Conservation (phyloP, 345 rosid genomes). For the Melaleuca alternifolia region DNA sequence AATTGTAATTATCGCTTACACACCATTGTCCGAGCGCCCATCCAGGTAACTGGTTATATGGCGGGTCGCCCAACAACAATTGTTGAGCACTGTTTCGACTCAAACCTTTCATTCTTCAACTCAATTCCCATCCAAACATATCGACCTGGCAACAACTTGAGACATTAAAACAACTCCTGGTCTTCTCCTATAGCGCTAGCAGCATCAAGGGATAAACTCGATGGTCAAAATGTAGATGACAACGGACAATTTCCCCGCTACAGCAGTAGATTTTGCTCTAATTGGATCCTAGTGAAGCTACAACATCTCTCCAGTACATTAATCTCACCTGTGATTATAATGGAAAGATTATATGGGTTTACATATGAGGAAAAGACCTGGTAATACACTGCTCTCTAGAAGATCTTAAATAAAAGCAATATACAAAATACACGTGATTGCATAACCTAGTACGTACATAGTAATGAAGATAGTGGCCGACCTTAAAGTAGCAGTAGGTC, state of each 20-base stretch:
- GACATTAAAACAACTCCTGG: neutral
- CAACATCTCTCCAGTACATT: neutral
- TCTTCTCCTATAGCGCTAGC: neutral
- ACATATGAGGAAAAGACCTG: neutral
- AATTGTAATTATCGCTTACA: too few relatives aligned
- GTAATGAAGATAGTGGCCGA: neutral
- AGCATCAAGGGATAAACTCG: neutral
- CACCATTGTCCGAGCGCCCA: neutral
- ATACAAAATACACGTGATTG: neutral
- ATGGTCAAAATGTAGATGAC: neutral
- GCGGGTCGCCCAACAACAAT: neutral
- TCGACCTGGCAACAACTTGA: neutral
- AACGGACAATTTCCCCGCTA: neutral
- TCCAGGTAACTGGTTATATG: neutral
- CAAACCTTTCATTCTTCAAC: neutral
- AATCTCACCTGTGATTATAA: neutral
- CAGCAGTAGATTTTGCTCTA: neutral
- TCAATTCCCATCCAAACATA: neutral
- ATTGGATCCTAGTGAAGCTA: neutral
- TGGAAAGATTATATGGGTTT: neutral
- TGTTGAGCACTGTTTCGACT: neutral
- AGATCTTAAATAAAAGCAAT: neutral
- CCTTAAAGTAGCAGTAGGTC: neutral
- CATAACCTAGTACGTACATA: neutral
- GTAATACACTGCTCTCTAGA: neutral